Percentiles rank a stretch among this genome's conserved stretches.
Conservation (phyloP, 1,284 basidiomycete species). For the Ustilago crameri region DNA sequence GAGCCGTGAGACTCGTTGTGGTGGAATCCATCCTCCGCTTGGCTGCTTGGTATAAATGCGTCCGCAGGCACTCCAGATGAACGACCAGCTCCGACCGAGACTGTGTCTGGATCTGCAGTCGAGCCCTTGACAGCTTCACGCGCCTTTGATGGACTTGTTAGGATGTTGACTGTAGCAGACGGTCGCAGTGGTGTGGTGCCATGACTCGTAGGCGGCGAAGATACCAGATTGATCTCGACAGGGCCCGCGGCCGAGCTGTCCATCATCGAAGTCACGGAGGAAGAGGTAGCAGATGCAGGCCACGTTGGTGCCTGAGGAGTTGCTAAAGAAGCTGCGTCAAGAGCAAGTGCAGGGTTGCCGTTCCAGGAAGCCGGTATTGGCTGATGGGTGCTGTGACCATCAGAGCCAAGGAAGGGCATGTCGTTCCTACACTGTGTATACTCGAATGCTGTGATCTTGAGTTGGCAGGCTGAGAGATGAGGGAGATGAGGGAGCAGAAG, state of each 20-base stretch:
- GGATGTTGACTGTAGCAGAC: constrained; percentile 11
- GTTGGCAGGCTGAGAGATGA: too few relatives aligned
- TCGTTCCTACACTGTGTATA: not conserved
- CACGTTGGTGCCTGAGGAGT: constrained; percentile 19
- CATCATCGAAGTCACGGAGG: constrained; percentile 13
- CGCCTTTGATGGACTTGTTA: not conserved
- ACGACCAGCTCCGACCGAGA: not conserved
- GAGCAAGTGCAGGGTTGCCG: not conserved
- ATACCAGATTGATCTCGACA: constrained; percentile 31
- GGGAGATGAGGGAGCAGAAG: constrained; percentile 6
- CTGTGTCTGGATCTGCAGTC: not conserved
- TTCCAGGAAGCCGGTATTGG: constrained; percentile 20
- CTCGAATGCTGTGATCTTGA: not conserved
- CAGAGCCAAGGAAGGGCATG: constrained; percentile 21
- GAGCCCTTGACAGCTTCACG: not conserved
- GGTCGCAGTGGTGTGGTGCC: constrained; percentile 24
- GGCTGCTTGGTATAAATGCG: constrained; percentile 21
- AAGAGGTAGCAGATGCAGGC: constrained; percentile 28
- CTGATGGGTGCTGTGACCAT: constrained; percentile 6
- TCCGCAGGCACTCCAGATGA: not conserved
- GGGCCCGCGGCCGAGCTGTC: constrained; percentile 23
- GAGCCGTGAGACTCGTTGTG: not conserved
- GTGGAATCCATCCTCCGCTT: constrained; percentile 16
- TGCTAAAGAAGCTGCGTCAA: constrained; percentile 1
- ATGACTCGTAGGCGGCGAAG: constrained; percentile 34